These are phyloP conservation scores for Aspergillus sp. DNA, from an alignment of 2,329 filamentous ascomycete species.

Conservation along the genomic window DNA sequence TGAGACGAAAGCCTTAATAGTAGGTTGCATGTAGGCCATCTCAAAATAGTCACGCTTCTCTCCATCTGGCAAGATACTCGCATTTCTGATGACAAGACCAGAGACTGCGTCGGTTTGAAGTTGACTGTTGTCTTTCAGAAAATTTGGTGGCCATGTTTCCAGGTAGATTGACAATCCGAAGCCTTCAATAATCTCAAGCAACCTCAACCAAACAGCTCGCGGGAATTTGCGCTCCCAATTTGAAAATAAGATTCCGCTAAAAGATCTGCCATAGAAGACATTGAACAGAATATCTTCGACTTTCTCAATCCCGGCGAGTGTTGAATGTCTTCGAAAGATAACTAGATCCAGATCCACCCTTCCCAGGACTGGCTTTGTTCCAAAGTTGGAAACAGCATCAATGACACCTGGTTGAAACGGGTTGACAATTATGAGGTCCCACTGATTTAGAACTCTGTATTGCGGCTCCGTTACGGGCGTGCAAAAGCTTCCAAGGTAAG, in stretches of 20 bases:
- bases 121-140: conserved; percentile 29
- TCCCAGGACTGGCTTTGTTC: conserved; percentile 21
- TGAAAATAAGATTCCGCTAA: conserved; percentile 38
- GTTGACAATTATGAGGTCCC: conserved; percentile 42
- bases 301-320: conserved; percentile 21
- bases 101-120: conserved; percentile 30
- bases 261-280: conserved; percentile 21
- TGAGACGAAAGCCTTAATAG: conserved; percentile 41
- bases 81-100: conserved; percentile 38
- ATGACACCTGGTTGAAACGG: conserved; percentile 32
- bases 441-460: conserved; percentile 31
- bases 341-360: conserved; percentile 24
- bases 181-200: conserved; percentile 27
- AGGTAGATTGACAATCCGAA: conserved; percentile 39
- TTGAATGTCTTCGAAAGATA: conserved; percentile 15
- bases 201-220: conserved; percentile 19
- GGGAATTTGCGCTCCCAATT: conserved; percentile 33
- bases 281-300: conserved; percentile 21
- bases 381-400: conserved; percentile 22
- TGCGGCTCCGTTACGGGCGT: conserved; percentile 26
- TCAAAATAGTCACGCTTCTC: conserved; percentile 41
- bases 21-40: conserved; percentile 34
- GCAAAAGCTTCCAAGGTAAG: conserved; percentile 37
- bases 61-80: conserved; percentile 35
- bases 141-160: conserved; percentile 36